Evolutionary conservation across 202 grass and related monocot genomes (phyloP), one percentile per base, ranked within the genome.

Genomic region (Schoenoplectus tabernaemontani): DNA sequence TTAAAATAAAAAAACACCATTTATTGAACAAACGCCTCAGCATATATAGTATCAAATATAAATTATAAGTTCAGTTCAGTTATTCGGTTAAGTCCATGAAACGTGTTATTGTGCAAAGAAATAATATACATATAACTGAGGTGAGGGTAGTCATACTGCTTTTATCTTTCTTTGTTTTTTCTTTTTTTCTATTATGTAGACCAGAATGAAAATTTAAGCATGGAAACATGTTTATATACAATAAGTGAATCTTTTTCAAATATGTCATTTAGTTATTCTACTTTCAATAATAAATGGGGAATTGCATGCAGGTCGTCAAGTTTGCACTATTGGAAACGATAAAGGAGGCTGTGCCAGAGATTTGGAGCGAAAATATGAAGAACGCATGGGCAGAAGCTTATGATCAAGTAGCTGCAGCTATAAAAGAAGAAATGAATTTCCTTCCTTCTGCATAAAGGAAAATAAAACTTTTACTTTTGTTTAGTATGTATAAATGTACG

Each of bases 341-440:
- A 84, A 54, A 59, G 59, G 84, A 84, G 28, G 77, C 88, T 17
- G 86, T 93, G 2, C 78, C 86, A 26, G 83, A 85, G 26, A 88
- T 90, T 77, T 93, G 91, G 91, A 81, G 71, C 33, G 84, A 84
- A 43, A 86, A 83, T 71, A 90, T 88, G 91, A 83, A 88, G 88
- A 89, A 58, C 5, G 91, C 88, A 9, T 93, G 88, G 91, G 81
- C 83, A 76, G 88, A 90, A 57, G 88, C 84, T 7, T 93, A 83
- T 78, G 91, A 93, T 33, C 91, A 93, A 67, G 83, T 93, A 9
- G 86, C 81, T 48, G 66, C 81, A 2, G 86, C 86, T 82, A 90
- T 93, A 76, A 90, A 93, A 77, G 88, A 83, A n/a, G 91, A 93
- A 83, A 93, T 88, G 91, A 93, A 93, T 59, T 64, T 78, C 5